Evolutionary conservation across 2,329 filamentous ascomycete genomes (phyloP).

Genomic region (Talaromyces sp.): DNA sequence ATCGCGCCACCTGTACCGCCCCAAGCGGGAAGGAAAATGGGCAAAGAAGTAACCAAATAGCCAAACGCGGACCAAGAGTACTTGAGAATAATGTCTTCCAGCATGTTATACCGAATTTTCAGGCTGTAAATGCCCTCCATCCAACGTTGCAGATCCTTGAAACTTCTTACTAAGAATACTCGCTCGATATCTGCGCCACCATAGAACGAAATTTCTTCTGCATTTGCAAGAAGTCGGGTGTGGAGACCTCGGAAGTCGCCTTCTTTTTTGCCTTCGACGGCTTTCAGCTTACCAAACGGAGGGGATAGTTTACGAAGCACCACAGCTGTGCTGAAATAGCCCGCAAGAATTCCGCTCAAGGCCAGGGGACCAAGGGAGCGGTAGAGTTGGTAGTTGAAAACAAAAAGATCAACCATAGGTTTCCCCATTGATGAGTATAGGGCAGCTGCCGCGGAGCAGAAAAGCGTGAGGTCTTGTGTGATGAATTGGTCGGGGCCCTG

Average conservation of each 20-base stretch:
- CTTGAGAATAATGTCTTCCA: slow-evolving; percentile 97
- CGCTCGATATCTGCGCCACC: slow-evolving; percentile 95
- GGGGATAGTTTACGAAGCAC: slow-evolving; percentile 86
- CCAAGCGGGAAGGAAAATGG: slow-evolving; percentile 93
- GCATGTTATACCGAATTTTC: slow-evolving; percentile 97
- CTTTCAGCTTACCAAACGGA: slow-evolving; percentile 95
- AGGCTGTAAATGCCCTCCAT: slow-evolving; percentile 99
- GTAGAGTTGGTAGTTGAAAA: slow-evolving; percentile 98
- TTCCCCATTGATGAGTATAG: slow-evolving; percentile 98
- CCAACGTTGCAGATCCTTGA: slow-evolving; percentile 89
- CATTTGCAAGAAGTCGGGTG: slow-evolving; percentile 90
- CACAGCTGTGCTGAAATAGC: slow-evolving; percentile 92
- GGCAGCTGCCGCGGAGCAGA: slow-evolving; percentile 88
- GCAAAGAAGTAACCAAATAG: slow-evolving; percentile 88
- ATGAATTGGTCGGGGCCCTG: slow-evolving; percentile 96
- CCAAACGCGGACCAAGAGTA: slow-evolving; percentile 99
- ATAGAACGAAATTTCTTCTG: slow-evolving; percentile 97
- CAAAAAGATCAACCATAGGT: slow-evolving; percentile 92
- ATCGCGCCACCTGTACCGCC: slow-evolving; percentile 76
- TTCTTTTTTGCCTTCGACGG: slow-evolving; percentile 91
- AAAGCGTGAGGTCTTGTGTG: slow-evolving; percentile 92
- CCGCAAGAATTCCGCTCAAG: slow-evolving; percentile 80
- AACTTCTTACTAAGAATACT: slow-evolving; percentile 86
- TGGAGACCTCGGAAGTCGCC: slow-evolving; percentile 93
- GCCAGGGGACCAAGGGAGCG: slow-evolving; percentile 87